Percentiles rank a stretch among this genome's conserved stretches.
phyloP scores from a whole-genome alignment of 306 rosid species.

The Gillenia trifoliata region DNA sequence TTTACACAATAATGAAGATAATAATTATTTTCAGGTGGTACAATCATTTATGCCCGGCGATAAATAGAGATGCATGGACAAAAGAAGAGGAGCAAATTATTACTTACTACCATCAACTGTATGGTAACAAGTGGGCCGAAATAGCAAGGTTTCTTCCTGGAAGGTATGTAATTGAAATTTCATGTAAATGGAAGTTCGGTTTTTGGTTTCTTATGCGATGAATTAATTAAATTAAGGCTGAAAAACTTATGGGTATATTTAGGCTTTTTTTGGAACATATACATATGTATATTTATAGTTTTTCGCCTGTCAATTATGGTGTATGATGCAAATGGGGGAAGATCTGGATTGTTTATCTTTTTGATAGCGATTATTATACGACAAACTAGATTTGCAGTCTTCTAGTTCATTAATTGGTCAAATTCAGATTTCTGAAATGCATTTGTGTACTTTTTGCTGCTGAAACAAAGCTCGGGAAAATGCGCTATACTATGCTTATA shows the following conservation, averaged over 20 bases:
- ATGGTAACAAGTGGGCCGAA: conserved; percentile 66
- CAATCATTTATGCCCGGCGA: conserved; percentile 52
- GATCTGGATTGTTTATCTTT: background rate
- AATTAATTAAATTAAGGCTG: background rate
- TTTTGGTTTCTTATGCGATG: background rate
- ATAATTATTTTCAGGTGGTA: conserved; percentile 50
- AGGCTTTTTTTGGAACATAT: background rate
- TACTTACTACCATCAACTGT: conserved; percentile 37
- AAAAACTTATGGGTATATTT: no score
- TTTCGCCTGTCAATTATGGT: background rate
- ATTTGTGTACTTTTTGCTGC: background rate
- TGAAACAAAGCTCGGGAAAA: background rate
- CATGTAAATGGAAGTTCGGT: background rate
- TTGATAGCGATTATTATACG: background rate
- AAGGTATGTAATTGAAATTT: conserved; percentile 36
- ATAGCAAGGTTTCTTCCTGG: conserved; percentile 68
- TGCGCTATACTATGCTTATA: background rate
- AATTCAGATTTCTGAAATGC: background rate
- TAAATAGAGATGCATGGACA: conserved; percentile 54
- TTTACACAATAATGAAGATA: background rate
- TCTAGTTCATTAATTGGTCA: background rate
- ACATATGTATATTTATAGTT: background rate
- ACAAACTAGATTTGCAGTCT: background rate
- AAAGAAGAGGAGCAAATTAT: conserved; percentile 44
- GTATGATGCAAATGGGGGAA: background rate